Evolutionary conservation across 179 eudicot species (phyloP).

Genomic region (Heliamphora pulchella): DNA sequence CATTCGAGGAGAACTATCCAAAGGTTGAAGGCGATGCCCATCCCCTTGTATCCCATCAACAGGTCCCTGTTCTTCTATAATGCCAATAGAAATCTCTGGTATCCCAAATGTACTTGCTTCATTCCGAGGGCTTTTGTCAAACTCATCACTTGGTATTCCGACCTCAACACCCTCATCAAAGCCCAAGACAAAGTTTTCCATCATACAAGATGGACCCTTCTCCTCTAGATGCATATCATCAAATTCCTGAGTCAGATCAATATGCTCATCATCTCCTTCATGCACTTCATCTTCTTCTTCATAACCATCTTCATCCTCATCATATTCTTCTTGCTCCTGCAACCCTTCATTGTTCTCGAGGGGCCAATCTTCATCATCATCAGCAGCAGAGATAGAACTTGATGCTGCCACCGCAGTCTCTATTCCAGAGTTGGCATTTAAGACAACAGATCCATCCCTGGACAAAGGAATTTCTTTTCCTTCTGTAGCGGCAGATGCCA

Average conservation of each 20-base stretch:
- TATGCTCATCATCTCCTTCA: slow-evolving; percentile 55
- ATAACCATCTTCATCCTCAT: slow-evolving; percentile 76
- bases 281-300: slow-evolving; percentile 78
- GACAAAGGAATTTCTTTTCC: slow-evolving; percentile 32
- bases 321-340: slow-evolving; percentile 84
- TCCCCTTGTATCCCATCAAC: slow-evolving; percentile 32
- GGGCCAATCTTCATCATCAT: slow-evolving; percentile 92
- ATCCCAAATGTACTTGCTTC: slow-evolving; percentile 31
- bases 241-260: slow-evolving; percentile 52
- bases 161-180: slow-evolving; percentile 96
- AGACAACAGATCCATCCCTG: slow-evolving; percentile 32
- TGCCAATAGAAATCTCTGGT: slow-evolving; percentile 32
- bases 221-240: slow-evolving; percentile 52
- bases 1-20: slow-evolving; percentile 23
- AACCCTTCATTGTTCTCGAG: slow-evolving; percentile 50
- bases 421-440: slow-evolving; percentile 27
- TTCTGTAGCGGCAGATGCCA: slow-evolving; percentile 34
- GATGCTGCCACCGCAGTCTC: slow-evolving; percentile 26
- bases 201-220: slow-evolving; percentile 31
- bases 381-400: slow-evolving; percentile 46
- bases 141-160: slow-evolving; percentile 65
- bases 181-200: slow-evolving; percentile 77
- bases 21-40: slow-evolving; percentile 28
- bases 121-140: slow-evolving; percentile 39
- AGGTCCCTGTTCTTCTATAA: slow-evolving; percentile 27